Evolutionary conservation across 345 rosid genomes (phyloP).

Genomic region (Excoecaria agallocha): DNA sequence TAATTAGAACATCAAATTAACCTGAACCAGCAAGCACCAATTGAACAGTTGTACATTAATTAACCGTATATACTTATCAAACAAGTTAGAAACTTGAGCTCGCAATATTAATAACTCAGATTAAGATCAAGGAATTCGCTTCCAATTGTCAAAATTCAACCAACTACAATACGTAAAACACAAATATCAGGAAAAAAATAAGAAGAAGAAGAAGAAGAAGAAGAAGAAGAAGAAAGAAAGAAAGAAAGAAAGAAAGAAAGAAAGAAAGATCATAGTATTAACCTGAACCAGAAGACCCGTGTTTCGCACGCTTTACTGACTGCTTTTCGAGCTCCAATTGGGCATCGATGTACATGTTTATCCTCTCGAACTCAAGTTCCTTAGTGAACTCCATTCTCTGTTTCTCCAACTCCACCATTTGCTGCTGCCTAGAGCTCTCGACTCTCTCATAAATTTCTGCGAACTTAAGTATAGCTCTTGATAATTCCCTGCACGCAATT

Average conservation of each 20-base stretch:
- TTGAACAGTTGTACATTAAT: no score
- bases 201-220: no score
- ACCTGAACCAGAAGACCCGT: slow-evolving; percentile 16
- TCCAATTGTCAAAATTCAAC: background rate
- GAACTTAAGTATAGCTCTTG: slow-evolving; percentile 25
- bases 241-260: no score
- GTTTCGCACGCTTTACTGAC: background rate
- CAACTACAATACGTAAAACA: background rate
- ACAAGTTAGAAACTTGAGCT: background rate
- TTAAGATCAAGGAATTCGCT: background rate
- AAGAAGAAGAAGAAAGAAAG: no score
- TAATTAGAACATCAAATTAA: background rate
- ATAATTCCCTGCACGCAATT: slow-evolving; percentile 26
- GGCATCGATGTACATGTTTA: slow-evolving; percentile 23
- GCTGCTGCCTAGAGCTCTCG: slow-evolving; percentile 25
- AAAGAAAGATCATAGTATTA: background rate
- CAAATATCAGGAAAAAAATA: no score
- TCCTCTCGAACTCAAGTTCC: slow-evolving; percentile 28
- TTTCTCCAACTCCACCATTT: slow-evolving; percentile 31
- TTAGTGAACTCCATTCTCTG: slow-evolving; percentile 35
- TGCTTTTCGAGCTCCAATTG: slow-evolving; percentile 14
- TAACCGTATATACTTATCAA: no score
- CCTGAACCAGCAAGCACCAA: no score
- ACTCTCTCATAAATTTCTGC: slow-evolving; percentile 28
- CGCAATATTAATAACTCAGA: background rate